Evolutionary conservation across 176 grass and related monocot genomes (phyloP).

Genomic region (Thinopyrum elongatum): DNA sequence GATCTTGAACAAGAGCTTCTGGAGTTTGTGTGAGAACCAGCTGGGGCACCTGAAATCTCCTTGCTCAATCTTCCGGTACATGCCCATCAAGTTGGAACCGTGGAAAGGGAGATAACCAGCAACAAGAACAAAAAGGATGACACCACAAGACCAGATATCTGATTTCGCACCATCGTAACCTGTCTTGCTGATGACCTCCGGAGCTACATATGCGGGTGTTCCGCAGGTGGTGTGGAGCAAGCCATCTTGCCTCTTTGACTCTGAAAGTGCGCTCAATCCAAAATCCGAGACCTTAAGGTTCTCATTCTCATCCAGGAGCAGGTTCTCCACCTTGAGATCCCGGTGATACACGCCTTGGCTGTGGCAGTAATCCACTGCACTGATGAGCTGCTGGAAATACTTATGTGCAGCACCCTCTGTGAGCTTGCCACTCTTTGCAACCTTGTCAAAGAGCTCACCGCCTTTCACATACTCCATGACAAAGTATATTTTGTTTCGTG

Average conservation of each 20-base stretch:
- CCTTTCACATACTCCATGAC: conserved; percentile 71
- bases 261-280: conserved; percentile 59
- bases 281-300: conserved; percentile 74
- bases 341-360: conserved; percentile 68
- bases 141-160: conserved; percentile 90
- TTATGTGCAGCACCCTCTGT: conserved; percentile 48
- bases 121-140: conserved; percentile 72
- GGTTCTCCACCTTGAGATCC: conserved; percentile 66
- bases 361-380: conserved; percentile 65
- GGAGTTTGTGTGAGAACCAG: conserved; percentile 64
- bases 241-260: conserved; percentile 58
- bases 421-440: conserved; percentile 50
- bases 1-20: conserved; percentile 65
- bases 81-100: conserved; percentile 72
- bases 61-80: conserved; percentile 64
- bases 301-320: conserved; percentile 62
- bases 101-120: conserved; percentile 80
- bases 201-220: conserved; percentile 87
- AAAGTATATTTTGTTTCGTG: conserved; percentile 64
- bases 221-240: conserved; percentile 84
- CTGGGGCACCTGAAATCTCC: conserved; percentile 72
- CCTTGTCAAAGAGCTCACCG: conserved; percentile 64
- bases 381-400: conserved; percentile 65
- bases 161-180: conserved; percentile 85
- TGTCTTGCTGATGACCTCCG: conserved; percentile 66